Base-by-base conservation (phyloP, 495 filamentous ascomycete genomes). In the Penicillium diatomitis region DNA sequence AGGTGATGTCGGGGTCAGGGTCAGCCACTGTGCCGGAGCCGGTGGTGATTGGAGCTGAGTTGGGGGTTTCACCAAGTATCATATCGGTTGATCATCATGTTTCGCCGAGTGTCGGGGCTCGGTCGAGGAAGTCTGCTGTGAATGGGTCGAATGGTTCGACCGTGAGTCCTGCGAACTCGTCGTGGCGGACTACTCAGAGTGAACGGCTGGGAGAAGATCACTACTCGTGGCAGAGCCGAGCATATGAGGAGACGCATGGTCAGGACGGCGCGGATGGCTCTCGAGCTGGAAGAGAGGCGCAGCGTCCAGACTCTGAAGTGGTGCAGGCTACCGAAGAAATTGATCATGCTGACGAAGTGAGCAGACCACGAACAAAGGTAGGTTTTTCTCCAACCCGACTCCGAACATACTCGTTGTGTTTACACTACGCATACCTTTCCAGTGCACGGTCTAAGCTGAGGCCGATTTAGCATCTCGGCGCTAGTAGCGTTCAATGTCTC, bases 401-500 rank as follows among this genome's bases (percentile, higher is more conserved):
- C 20, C 20, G 20, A 20, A 20, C 20, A 20, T 20, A 20, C 20
- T 10, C 9, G 5, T 41, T 11, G 9, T n/a, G 8, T 29, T 6
- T 29, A 3, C 9, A 8, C 11, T n/a, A 6, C 1, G 5, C 5
- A 41, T 4, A 31, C 4, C 9, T 7, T 8, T 31, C 20, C 20
- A 20, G 20, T 20, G 20, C 20, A 20, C 20, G 8, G 31, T 4
- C 40, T 41, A n/a, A 41, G 10, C 11, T n/a, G 37, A 31, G 11
- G 4, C 11, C 5, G 6, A 6, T 31, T 8, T 30, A 41, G 40
- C 40, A 41, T 5, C 28, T 41, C 0, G 48, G 48, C n/a, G 48
- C 48, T 0, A 50, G 48, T 32, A 50, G 48, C 10, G 48, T 50
- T 5, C 48, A 50, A n/a, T 50, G 40, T 12, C 48, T 50, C 32